These are phyloP conservation scores for Solanum aculeatissimum DNA, from an alignment of 305 asterid species.

Conservation along the genomic window DNA sequence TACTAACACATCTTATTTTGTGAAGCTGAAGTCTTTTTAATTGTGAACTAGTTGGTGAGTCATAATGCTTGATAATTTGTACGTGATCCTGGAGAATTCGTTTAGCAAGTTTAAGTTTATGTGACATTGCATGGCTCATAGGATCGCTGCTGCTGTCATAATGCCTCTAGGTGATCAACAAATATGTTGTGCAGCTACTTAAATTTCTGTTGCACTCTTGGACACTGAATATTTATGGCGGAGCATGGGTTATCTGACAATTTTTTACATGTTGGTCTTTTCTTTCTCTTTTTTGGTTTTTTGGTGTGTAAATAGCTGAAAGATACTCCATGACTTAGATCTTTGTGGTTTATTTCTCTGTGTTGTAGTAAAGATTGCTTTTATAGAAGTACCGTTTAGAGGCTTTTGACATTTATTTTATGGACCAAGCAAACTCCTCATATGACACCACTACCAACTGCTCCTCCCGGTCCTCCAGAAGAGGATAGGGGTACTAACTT, in stretches of 20 bases:
- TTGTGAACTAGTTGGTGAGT: background rate
- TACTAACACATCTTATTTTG: background rate
- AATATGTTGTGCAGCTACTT: background rate
- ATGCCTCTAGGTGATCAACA: background rate
- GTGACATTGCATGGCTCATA: background rate
- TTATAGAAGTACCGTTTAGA: background rate
- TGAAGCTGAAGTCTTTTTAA: background rate
- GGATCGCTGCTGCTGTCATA: background rate
- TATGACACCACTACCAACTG: background rate
- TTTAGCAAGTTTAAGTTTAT: background rate
- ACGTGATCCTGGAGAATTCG: background rate
- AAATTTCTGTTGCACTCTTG: background rate
- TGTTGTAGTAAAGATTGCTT: background rate
- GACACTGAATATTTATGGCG: background rate
- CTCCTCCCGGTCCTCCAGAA: background rate
- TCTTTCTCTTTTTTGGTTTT: background rate
- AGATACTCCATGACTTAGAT: background rate
- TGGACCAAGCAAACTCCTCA: background rate
- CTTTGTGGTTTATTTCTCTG: background rate
- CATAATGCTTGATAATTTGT: background rate
- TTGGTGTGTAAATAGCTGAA: background rate
- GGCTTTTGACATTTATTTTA: background rate
- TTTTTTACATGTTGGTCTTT: background rate
- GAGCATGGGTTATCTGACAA: background rate
- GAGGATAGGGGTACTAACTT: background rate